Conservation (phyloP, 2,329 filamentous ascomycete genomes). For the Penicillium psychrosexuale region DNA sequence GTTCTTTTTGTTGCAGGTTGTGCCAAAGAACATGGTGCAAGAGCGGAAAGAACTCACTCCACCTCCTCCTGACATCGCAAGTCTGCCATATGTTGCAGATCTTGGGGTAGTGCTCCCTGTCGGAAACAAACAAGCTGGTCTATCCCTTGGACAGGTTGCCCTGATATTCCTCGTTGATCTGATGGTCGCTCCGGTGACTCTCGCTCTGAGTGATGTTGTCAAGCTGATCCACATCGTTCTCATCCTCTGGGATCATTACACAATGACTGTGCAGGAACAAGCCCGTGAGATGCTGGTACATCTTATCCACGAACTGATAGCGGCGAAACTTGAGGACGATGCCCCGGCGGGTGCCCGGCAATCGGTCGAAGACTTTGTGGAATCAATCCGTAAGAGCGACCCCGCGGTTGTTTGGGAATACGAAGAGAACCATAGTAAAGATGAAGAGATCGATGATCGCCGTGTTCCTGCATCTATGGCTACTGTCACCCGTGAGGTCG, state of each 20-base stretch:
- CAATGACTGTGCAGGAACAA: slow-evolving; percentile 89
- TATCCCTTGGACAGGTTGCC: slow-evolving; percentile 89
- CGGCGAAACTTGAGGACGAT: slow-evolving; percentile 72
- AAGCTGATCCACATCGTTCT: slow-evolving; percentile 86
- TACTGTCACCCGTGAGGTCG: slow-evolving; percentile 73
- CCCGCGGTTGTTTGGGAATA: slow-evolving; percentile 87
- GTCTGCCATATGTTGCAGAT: slow-evolving; percentile 86
- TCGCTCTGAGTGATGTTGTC: slow-evolving; percentile 75
- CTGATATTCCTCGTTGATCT: slow-evolving; percentile 92
- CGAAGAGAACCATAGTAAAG: slow-evolving; percentile 80
- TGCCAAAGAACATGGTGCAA: slow-evolving; percentile 94
- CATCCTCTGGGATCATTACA: slow-evolving; percentile 97
- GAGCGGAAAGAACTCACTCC: slow-evolving; percentile 72
- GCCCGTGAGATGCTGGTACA: slow-evolving; percentile 97
- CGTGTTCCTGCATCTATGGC: slow-evolving; percentile 88
- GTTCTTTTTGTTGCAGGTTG: slow-evolving; percentile 86
- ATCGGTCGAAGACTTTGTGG: slow-evolving; percentile 82
- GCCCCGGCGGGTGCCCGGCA: slow-evolving; percentile 63
- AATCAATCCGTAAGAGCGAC: slow-evolving; percentile 80
- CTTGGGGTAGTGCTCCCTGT: slow-evolving; percentile 73
- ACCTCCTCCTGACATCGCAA: slow-evolving; percentile 63
- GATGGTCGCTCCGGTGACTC: slow-evolving; percentile 85
- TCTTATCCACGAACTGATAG: slow-evolving; percentile 91
- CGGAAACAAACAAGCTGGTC: slow-evolving; percentile 85
- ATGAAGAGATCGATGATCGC: slow-evolving; percentile 67